Evolutionary conservation across 768 basidiomycete genomes (phyloP).

Genomic region (Clitopilus passeckerianus): DNA sequence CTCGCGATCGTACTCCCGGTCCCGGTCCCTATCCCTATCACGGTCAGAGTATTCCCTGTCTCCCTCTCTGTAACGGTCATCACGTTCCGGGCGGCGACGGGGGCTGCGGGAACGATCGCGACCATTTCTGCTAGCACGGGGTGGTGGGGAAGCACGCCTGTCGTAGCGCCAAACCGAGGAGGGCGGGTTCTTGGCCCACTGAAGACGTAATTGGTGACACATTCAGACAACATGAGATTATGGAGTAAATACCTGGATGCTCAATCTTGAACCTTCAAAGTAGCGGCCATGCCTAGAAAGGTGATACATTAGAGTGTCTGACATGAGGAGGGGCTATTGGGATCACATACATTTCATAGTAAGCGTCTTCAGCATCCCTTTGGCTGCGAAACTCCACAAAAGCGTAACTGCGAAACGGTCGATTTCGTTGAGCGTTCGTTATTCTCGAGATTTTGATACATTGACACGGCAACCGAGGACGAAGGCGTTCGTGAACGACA

Average conservation of each 20-base stretch:
- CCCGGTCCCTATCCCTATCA: constrained; percentile 33
- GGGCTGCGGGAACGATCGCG: constrained; percentile 51
- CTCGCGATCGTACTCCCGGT: constrained; percentile 28
- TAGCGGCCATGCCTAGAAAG: constrained; percentile 62
- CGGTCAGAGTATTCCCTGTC: constrained; percentile 18
- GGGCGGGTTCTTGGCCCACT: constrained; percentile 85
- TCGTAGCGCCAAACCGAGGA: constrained; percentile 81
- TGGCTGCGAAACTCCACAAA: constrained; percentile 81
- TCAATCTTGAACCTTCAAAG: constrained; percentile 71
- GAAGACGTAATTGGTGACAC: not conserved
- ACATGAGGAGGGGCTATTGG: not conserved
- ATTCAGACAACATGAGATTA: not conserved
- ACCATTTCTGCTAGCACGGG: constrained; percentile 23
- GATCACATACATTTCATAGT: constrained; percentile 69
- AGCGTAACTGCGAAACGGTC: constrained; percentile 65
- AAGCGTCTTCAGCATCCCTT: constrained; percentile 79
- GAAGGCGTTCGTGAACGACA: constrained; percentile 17
- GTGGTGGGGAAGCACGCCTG: constrained; percentile 43
- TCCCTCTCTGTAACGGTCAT: constrained; percentile 31
- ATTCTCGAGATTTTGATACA: constrained; percentile 29
- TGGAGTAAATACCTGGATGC: constrained; percentile 55
- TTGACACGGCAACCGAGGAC: constrained; percentile 20
- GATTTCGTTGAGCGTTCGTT: constrained; percentile 43
- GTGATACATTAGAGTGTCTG: not conserved
- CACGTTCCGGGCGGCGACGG: constrained; percentile 34